Conservation (phyloP, 305 asterid genomes). For the Petunia hybrid region DNA sequence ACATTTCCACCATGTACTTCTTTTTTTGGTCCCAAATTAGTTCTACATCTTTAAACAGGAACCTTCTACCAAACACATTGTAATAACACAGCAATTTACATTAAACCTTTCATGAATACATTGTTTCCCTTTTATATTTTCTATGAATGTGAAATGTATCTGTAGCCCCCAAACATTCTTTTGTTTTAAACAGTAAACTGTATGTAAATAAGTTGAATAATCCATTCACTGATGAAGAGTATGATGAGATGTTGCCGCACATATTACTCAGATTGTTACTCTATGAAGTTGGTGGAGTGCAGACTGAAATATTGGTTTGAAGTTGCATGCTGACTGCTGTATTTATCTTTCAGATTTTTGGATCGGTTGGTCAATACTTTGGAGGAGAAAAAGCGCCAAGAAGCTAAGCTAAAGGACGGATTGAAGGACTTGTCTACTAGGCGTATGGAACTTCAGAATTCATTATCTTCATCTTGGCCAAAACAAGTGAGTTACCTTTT, state of each 20-base stretch:
- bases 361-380: slow-evolving; percentile 84
- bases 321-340: slow-evolving; percentile 33
- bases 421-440: slow-evolving; percentile 73
- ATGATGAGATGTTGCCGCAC: slow-evolving; percentile 7
- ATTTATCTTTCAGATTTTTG: slow-evolving; percentile 69
- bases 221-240: not conserved
- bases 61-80: not conserved
- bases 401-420: slow-evolving; percentile 81
- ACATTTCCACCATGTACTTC: not conserved
- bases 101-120: not conserved
- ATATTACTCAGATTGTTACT: slow-evolving; percentile 8
- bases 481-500: slow-evolving; percentile 74
- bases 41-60: not conserved
- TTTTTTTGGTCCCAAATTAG: slow-evolving; percentile 16
- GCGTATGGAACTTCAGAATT: slow-evolving; percentile 93
- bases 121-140: not conserved
- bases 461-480: slow-evolving; percentile 94
- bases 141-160: not conserved
- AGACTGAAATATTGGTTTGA: slow-evolving; percentile 19
- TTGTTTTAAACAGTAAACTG: not conserved
- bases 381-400: slow-evolving; percentile 96
- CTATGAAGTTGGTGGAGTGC: not conserved
- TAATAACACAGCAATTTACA: not conserved
- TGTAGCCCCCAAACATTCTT: not conserved
- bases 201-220: not conserved